Percentiles rank a stretch among this genome's conserved stretches.
Conservation (phyloP, 306 rosid genomes). For the Chamaecrista fasciculata region DNA sequence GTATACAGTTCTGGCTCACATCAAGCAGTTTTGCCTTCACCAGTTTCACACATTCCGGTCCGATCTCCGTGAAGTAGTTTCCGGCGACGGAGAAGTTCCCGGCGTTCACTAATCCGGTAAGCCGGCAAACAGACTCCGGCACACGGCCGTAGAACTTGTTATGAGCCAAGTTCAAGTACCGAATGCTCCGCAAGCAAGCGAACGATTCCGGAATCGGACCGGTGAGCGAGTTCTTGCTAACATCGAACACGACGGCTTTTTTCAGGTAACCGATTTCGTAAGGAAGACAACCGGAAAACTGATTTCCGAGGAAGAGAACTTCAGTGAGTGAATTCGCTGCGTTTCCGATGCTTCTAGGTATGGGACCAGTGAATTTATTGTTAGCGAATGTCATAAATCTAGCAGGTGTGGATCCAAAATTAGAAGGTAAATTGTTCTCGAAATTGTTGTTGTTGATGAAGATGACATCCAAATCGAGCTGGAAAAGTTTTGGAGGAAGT, state of each 20-base stretch:
- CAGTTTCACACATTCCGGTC: constrained; percentile 53
- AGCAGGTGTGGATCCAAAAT: constrained; percentile 50
- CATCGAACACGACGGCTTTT: constrained; percentile 48
- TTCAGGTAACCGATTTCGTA: constrained; percentile 51
- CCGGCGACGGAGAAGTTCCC: constrained; percentile 37
- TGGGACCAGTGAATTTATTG: constrained; percentile 53
- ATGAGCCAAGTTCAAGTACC: constrained; percentile 32
- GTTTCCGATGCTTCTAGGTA: constrained; percentile 53
- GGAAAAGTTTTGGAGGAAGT: constrained; percentile 40
- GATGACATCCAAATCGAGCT: constrained; percentile 40
- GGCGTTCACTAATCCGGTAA: constrained; percentile 32
- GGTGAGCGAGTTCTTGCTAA: constrained; percentile 32
- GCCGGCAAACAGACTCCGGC: constrained; percentile 56
- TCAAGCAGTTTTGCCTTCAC: constrained; percentile 40
- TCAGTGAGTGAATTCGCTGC: constrained; percentile 43
- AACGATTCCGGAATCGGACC: constrained; percentile 73
- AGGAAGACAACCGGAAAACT: constrained; percentile 55
- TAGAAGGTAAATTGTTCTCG: constrained; percentile 28
- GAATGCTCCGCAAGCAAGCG: constrained; percentile 44
- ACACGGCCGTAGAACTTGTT: constrained; percentile 50
- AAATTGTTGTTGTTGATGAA: constrained; percentile 63
- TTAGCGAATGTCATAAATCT: constrained; percentile 62
- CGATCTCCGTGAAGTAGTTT: constrained; percentile 60
- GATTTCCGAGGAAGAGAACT: constrained; percentile 55
- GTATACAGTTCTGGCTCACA: constrained; percentile 53